Evolutionary conservation across 176 grass and related monocot genomes (phyloP), one percentile per base, ranked within the genome.

Genomic region (Chrysopogon serrulatus): DNA sequence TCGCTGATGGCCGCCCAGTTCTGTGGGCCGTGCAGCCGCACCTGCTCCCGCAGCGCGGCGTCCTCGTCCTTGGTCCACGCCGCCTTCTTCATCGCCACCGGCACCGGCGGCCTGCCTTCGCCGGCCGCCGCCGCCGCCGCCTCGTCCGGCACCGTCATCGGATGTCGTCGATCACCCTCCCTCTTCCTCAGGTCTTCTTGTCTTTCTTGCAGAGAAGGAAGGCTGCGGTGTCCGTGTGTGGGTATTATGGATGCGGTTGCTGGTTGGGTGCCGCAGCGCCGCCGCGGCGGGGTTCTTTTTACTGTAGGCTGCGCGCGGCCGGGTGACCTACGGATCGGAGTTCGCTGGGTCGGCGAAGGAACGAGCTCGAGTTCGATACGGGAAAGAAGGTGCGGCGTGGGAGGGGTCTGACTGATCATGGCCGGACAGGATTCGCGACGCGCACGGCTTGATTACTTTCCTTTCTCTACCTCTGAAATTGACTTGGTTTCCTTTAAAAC

Each of bases 61-160:
- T 92, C 88, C 89, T 97, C 94, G 4, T 87, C 61, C 24, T 76
- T 66, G 44, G 83, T 94, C 94, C 94, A 94, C 62, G 74, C 87
- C 3, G 74, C 51, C 80, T 94, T 97, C 71, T 79, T 89, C 63
- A 40, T 40, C 76, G 6, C 15, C 71, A 31, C 68, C 19, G 27
- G n/a, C n/a, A n/a, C n/a, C n/a, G n/a, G n/a, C n/a, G n/a, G 17
- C 33, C 17, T 32, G 0, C 13, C 11, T 27, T 15, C 68, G 68
- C 11, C 59, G 75, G 2, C 36, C 62, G 72, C n/a, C n/a, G n/a
- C n/a, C n/a, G n/a, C n/a, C n/a, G n/a, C 23, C 5, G 26, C 14
- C 60, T 5, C 42, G 10, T 80, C 64, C 53, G 43, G 23, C 36
- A 65, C 7, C 73, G 36, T 54, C 60, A 39, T 67, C 59, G 23